These are phyloP conservation scores for Botrytis elliptica DNA, from an alignment of 2,329 filamentous ascomycete species.

Conservation along the genomic window DNA sequence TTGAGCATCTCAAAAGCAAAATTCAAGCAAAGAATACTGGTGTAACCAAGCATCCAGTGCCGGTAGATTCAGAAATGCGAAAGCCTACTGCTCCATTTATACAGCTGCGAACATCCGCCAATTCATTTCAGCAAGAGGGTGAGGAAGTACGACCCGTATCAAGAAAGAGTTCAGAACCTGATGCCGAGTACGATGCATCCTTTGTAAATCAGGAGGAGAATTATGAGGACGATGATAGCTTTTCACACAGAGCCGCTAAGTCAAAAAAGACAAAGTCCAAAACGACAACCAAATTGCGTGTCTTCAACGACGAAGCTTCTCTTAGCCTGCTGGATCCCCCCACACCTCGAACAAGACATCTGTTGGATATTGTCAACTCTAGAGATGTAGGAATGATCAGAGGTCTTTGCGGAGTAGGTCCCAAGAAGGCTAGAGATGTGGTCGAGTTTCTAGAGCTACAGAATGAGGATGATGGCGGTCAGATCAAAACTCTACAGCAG, in stretches of 20 bases:
- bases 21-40: constrained; percentile 44
- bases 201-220: constrained; percentile 42
- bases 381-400: constrained; percentile 65
- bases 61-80: constrained; percentile 24
- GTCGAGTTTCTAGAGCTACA: constrained; percentile 55
- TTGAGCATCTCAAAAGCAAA: constrained; percentile 58
- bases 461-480: constrained; percentile 43
- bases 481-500: constrained; percentile 51
- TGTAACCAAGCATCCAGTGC: constrained; percentile 10
- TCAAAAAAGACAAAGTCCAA: constrained; percentile 39
- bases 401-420: constrained; percentile 66
- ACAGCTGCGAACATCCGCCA: constrained; percentile 29
- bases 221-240: constrained; percentile 41
- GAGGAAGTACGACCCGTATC: constrained; percentile 31
- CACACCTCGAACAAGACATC: constrained; percentile 52
- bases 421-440: constrained; percentile 66
- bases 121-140: constrained; percentile 31
- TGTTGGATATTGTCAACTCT: constrained; percentile 73
- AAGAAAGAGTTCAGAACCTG: constrained; percentile 29
- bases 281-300: constrained; percentile 34
- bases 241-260: constrained; percentile 36
- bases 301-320: constrained; percentile 43
- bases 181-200: constrained; percentile 40
- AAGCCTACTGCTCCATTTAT: constrained; percentile 30
- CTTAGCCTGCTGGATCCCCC: constrained; percentile 43